Base-by-base conservation (phyloP, 2,329 filamentous ascomycete genomes). In the Harringtonia aguacate region DNA sequence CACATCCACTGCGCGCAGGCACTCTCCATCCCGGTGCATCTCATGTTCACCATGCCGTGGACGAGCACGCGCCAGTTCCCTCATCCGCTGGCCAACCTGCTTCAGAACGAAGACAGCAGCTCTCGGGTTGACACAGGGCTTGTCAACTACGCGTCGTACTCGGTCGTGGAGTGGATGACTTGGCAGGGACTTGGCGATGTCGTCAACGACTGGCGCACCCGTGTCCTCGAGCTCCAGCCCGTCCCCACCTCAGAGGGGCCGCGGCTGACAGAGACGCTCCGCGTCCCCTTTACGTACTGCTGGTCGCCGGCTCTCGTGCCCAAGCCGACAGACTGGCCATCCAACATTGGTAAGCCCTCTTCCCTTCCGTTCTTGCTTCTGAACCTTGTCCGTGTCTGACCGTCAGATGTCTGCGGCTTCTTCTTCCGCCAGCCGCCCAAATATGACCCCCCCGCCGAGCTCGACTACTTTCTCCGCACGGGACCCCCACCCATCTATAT, bases 11-110 rank as follows among this genome's bases (percentile, higher is more conserved):
- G 81, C 46, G 84, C 84, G 1, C 81, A 88, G 60, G 84, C 83
- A 59, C 61, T 87, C 53, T 83, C 81, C 0, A 78, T 87, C 39
- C 84, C 84, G 0, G 57, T 87, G 9, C 84, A 88, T 53, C 77
- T 94, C 61, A 94, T 94, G 84, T 95, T 94, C 63, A 95, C 88
- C 2, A 94, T 95, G 86, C 88, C 88, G 0, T 94, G 86, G 82
- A 85, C 85, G 1, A 82, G 87, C 0, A 94, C 88, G 0, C 79
- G 86, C 57, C 77, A 83, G 0, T 94, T 94, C 52, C 85, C 86
- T 1, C 88, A 95, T 54, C 88, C 88, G 0, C 68, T 95, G 21
- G 86, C 87, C 0, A 90, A 92, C 50, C 81, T 94, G 45, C 75
- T 85, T 49, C 79, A 22, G n/a, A 35, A 20, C 15, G n/a, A 20